Conservation (phyloP, 2,329 filamentous ascomycete genomes). For the Curvularia spicifera region DNA sequence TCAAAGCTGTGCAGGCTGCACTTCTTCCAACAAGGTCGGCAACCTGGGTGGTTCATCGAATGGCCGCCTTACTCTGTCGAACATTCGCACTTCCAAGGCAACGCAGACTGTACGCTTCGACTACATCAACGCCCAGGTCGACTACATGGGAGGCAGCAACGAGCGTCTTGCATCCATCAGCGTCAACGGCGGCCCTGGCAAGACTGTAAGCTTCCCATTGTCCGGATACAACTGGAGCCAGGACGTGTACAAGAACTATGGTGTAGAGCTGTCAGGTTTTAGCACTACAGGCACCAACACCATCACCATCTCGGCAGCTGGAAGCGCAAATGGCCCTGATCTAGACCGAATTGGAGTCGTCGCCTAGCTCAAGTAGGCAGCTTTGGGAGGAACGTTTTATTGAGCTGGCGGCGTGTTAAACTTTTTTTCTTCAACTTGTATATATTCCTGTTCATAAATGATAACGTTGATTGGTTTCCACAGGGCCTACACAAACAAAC, state of each 20-base stretch:
- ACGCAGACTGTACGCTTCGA: constrained; percentile 27
- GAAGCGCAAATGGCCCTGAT: constrained; percentile 21
- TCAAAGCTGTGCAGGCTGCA: constrained; percentile 26
- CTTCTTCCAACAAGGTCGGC: constrained; percentile 27
- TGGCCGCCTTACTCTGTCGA: constrained; percentile 24
- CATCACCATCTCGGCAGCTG: constrained; percentile 23
- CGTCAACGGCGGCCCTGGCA: constrained; percentile 26
- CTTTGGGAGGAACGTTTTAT: neutral
- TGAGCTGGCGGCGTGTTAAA: neutral
- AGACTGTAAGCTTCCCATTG: constrained; percentile 28
- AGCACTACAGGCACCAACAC: constrained; percentile 25
- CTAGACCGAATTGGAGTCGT: constrained; percentile 25
- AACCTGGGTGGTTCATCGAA: constrained; percentile 25
- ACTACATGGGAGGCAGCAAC: constrained; percentile 25
- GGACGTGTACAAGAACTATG: constrained; percentile 23
- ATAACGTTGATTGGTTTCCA: neutral
- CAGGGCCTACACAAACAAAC: neutral
- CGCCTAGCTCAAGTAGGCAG: neutral
- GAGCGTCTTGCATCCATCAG: constrained; percentile 27
- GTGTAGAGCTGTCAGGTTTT: constrained; percentile 26
- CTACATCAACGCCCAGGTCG: constrained; percentile 28
- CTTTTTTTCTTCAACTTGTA: neutral
- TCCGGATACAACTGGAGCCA: constrained; percentile 28
- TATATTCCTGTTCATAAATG: neutral
- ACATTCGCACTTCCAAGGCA: constrained; percentile 25